phyloP scores from a whole-genome alignment of 352 stramenopile genomes.

The Globisporangium middletonii region DNA sequence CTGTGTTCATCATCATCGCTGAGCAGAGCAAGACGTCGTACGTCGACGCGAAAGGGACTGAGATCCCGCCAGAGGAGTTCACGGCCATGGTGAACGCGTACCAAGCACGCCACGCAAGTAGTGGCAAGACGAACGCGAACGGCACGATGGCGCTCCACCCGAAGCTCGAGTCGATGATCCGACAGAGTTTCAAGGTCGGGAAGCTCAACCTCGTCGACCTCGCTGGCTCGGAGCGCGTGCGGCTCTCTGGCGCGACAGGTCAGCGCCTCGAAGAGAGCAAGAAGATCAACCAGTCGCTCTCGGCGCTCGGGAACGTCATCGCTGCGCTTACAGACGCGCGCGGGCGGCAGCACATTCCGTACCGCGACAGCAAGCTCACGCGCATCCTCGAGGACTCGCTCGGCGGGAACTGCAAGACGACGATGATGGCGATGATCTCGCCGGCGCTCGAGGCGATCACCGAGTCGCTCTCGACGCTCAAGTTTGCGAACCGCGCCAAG shows the following conservation, averaged over 20 bases:
- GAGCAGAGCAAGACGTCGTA: constrained; percentile 91
- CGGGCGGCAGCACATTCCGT: constrained; percentile 89
- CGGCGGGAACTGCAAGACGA: constrained; percentile 93
- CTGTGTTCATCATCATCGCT: constrained; percentile 94
- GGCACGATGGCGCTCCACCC: constrained; percentile 38
- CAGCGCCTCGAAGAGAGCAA: constrained; percentile 89
- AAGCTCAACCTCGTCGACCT: constrained; percentile 94
- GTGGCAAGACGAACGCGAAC: constrained; percentile 16
- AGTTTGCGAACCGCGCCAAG: constrained; percentile 92
- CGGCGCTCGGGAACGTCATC: constrained; percentile 89
- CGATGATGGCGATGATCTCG: constrained; percentile 96
- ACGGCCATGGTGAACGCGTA: constrained; percentile 75
- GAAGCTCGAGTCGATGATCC: constrained; percentile 85
- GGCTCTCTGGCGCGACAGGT: constrained; percentile 81
- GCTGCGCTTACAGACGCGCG: constrained; percentile 84
- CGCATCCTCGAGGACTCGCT: constrained; percentile 87
- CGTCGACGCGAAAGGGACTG: constrained; percentile 73
- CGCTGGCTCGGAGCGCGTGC: constrained; percentile 87
- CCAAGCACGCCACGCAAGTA: constrained; percentile 36
- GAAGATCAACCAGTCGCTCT: constrained; percentile 93
- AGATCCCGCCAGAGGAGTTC: constrained; percentile 84
- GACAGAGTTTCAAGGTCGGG: constrained; percentile 92
- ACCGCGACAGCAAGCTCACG: constrained; percentile 93
- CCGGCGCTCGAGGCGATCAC: constrained; percentile 86
- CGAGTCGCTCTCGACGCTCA: constrained; percentile 91